Evolutionary conservation across 805 yeast species (phyloP), one percentile per base, ranked within the genome.

Genomic region (Metschnikowia borealis): DNA sequence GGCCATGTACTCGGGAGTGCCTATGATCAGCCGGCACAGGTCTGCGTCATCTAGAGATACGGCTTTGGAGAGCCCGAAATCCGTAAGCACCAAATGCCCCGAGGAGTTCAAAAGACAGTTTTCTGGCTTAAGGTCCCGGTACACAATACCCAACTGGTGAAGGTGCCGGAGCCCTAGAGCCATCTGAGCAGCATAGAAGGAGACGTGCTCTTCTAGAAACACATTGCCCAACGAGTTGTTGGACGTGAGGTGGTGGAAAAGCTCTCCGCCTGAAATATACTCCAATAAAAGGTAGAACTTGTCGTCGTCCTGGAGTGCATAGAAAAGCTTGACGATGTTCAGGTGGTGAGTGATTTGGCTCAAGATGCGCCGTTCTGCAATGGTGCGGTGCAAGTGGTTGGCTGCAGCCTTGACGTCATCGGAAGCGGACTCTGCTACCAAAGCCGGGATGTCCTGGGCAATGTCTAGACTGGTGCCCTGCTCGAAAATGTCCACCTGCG

Each of bases 61-160:
- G 59, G 65, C 54, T 69, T 74, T 77, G 44, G 85, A 79, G 20
- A 89, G 74, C 0, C 97, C 97, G 66, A 89, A 89, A 66, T 89
- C 97, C 0, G 96, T 89, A 41, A 89, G 70, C 20, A 89, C 84
- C 51, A 89, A 71, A 63, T 89, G 94, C 0, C 96, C 97, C n/a
- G 73, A 66, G 2, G 81, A 71, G 60, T 89, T 88, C 36, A 89
- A 71, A 59, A 90, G 71, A 61, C 96, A 90, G 61, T 89, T 89
- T 66, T 89, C 97, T 5, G 97, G 96, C 66, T 89, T 89, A 56
- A 89, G 71, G 63, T 89, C 97, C 38, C 96, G 78, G 60, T 89
- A 90, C 4, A 89, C 91, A 18, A 89, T 84, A 13, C 96, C 96
- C 17, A 85, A 77, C 40, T 75, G 74, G 63, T 89, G 96, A 23